A percentile compares a stretch with the other conserved stretches of the same genome.
phyloP scores from a whole-genome alignment of 2,329 filamentous ascomycete genomes.

The Verticillium isaacii region DNA sequence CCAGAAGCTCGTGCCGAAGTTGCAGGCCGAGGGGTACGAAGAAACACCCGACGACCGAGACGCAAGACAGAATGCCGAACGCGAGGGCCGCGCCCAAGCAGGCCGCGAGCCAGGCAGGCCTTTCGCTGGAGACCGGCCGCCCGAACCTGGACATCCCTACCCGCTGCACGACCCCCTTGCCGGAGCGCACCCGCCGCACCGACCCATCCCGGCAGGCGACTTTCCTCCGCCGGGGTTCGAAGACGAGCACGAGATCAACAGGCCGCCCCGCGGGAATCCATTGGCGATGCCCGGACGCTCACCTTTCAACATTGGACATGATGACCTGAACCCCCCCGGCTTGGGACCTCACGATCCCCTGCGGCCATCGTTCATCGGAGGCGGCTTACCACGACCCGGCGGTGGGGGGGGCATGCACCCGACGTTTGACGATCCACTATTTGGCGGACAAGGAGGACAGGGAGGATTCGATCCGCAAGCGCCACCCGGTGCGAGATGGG shows the following conservation, averaged over 20 bases:
- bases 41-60: conserved; percentile 44
- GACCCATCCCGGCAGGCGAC: conserved; percentile 64
- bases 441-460: conserved; percentile 51
- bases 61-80: conserved; percentile 33
- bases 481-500: conserved; percentile 87
- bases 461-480: conserved; percentile 62
- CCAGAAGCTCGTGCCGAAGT: conserved; percentile 73
- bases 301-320: conserved; percentile 70
- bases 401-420: conserved; percentile 87
- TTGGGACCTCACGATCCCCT: conserved; percentile 83
- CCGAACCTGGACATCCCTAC: conserved; percentile 60
- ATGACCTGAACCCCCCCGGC: conserved; percentile 83
- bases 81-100: conserved; percentile 33
- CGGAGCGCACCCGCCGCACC: conserved; percentile 49
- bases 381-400: conserved; percentile 51
- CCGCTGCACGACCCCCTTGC: conserved; percentile 64
- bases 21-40: conserved; percentile 76
- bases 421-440: conserved; percentile 87
- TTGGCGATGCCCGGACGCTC: conserved; percentile 38
- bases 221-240: conserved; percentile 89
- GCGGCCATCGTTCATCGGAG: conserved; percentile 58
- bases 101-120: conserved; percentile 26
- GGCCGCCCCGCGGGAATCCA: conserved; percentile 50
- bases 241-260: conserved; percentile 81
- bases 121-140: conserved; percentile 30